Evolutionary conservation across 306 rosid species (phyloP), one percentile per base, ranked within the genome.

Genomic region (Psophocarpus tetragonolobus): DNA sequence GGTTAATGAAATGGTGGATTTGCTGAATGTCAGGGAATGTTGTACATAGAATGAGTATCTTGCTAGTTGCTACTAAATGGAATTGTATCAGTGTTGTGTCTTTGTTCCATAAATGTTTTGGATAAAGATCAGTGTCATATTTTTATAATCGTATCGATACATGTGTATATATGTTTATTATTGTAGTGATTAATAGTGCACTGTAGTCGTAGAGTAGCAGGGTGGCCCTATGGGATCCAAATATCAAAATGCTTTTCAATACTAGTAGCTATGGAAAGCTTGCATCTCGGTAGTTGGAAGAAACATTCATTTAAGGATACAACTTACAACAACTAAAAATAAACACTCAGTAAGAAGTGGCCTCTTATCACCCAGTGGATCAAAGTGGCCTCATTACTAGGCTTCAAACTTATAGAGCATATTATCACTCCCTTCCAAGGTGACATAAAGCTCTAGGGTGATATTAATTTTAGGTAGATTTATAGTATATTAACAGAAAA

Each of bases 11-110:
- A 67, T 73, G 48, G 62, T 6, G 27, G 80, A 78, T 66, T 15
- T n/a, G 56, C 47, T 68, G 69, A 67, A 39, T 83, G 53, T 44
- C 47, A 18, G 17, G 42, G 66, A 54, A 24, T 74, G 71, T 32
- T 58, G 45, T 45, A 64, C 66, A 13, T 29, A 42, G 0, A 63
- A 33, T 26, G 56, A 41, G 23, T 71, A 51, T 65, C 47, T 72
- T 72, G 27, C 35, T 48, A 13, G 20, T 72, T 80, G 26, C 36
- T 48, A 8, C 30, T 56, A 33, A 57, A 56, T 42, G 44, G 30
- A 45, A 13, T n/a, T 36, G 13, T 8, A 5, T 10, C 24, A 33
- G 39, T 72, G 73, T 38, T 47, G 3, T 71, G 42, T 60, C 68
- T 33, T 48, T 36, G 35, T 38, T 39, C 17, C 65, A 23, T 64